Conservation (phyloP, 257 asterid species). For the Forsythia suspensa region DNA sequence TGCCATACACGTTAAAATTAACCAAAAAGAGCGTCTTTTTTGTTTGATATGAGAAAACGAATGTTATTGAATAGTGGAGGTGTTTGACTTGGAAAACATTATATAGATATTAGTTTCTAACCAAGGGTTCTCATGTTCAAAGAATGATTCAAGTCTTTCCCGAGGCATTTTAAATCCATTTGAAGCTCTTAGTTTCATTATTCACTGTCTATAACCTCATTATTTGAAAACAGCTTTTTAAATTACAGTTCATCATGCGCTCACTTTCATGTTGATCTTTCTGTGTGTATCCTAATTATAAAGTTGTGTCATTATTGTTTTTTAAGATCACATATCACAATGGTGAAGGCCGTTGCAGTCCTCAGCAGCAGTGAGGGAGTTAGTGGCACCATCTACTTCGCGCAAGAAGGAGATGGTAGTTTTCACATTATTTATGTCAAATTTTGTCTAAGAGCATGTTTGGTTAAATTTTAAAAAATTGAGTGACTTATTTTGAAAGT, state of each 20-base stretch:
- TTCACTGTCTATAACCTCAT: neutral
- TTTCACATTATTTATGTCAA: slow-evolving; percentile 3
- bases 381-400: slow-evolving; percentile 68
- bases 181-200: neutral
- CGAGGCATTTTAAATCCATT: neutral
- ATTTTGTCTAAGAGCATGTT: neutral
- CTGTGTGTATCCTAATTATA: neutral
- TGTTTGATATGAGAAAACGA: neutral
- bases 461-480: too few species aligned
- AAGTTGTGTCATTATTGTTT: neutral
- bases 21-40: neutral
- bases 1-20: neutral
- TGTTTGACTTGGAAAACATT: neutral
- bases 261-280: neutral
- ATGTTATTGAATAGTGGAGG: too few species aligned
- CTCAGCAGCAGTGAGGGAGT: slow-evolving; percentile 93
- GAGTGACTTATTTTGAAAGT: too few species aligned
- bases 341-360: slow-evolving; percentile 95
- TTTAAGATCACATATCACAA: slow-evolving; percentile 65
- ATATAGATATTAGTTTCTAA: neutral
- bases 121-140: neutral
- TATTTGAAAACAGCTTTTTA: neutral
- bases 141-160: neutral
- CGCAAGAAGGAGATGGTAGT: slow-evolving; percentile 87
- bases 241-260: neutral